phyloP scores from a whole-genome alignment of 306 rosid genomes.

The Rubus parviflorus region DNA sequence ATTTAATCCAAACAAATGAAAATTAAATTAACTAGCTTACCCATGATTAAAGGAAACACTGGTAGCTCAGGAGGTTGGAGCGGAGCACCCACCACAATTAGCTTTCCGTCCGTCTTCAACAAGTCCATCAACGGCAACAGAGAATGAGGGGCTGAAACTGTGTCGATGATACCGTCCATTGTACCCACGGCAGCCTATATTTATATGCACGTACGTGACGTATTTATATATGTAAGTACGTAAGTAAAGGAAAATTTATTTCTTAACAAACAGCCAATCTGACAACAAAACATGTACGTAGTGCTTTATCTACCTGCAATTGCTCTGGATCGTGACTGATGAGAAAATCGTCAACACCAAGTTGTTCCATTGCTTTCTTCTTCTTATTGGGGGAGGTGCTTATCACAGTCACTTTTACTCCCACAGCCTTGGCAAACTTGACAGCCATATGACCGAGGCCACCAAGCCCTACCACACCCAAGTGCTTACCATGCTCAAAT shows the following conservation, averaged over 20 bases:
- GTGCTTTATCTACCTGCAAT: slow-evolving; percentile 3
- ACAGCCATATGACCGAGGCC: slow-evolving; percentile 11
- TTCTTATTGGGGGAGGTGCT: slow-evolving; percentile 10
- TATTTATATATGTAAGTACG: no score
- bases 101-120: slow-evolving; percentile 35
- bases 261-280: no score
- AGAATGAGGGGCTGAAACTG: slow-evolving; percentile 31
- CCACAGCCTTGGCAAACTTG: slow-evolving; percentile 17
- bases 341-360: slow-evolving; percentile 23
- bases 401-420: slow-evolving; percentile 4
- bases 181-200: slow-evolving; percentile 32
- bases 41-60: slow-evolving; percentile 21
- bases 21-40: slow-evolving; percentile 20
- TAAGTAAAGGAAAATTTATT: no score
- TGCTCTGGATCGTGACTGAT: slow-evolving; percentile 15
- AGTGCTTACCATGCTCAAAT: background rate
- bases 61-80: slow-evolving; percentile 31
- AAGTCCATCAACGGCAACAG: slow-evolving; percentile 16
- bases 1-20: background rate
- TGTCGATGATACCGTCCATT: slow-evolving; percentile 42
- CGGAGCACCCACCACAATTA: slow-evolving; percentile 34
- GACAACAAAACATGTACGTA: no score
- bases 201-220: no score
- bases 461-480: slow-evolving; percentile 14
- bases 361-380: slow-evolving; percentile 14